Evolutionary conservation across 2,329 filamentous ascomycete species (phyloP).

Genomic region (Anthostomella pinea): DNA sequence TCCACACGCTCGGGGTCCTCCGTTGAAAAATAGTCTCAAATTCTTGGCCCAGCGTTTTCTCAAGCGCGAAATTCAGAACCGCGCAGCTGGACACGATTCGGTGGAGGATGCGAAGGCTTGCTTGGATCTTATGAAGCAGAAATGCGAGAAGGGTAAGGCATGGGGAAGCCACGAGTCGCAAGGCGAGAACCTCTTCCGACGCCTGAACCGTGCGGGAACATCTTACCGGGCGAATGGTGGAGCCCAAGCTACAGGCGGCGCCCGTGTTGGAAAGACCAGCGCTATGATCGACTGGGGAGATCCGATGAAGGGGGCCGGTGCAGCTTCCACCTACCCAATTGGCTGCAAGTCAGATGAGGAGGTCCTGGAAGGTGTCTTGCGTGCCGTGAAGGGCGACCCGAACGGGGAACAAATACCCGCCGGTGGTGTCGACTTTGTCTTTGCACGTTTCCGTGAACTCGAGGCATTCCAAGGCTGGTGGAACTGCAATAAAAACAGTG

Average conservation of each 20-base stretch:
- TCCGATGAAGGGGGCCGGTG: constrained; percentile 57
- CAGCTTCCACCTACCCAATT: constrained; percentile 54
- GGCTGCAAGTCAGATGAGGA: constrained; percentile 60
- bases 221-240: constrained; percentile 61
- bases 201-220: constrained; percentile 64
- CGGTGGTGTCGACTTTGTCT: constrained; percentile 65
- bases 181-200: constrained; percentile 85
- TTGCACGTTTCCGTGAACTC: constrained; percentile 63
- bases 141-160: constrained; percentile 85
- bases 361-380: constrained; percentile 51
- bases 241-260: constrained; percentile 52
- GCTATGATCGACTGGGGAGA: constrained; percentile 90
- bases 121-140: constrained; percentile 89
- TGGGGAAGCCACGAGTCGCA: constrained; percentile 81
- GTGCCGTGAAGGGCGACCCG: constrained; percentile 57
- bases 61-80: constrained; percentile 82
- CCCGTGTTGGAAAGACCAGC: constrained; percentile 58
- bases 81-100: constrained; percentile 76
- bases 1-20: constrained; percentile 84
- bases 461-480: constrained; percentile 66
- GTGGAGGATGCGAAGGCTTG: constrained; percentile 90
- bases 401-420: constrained; percentile 56
- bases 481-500: constrained; percentile 53
- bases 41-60: constrained; percentile 86
- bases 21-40: constrained; percentile 86